Evolutionary conservation across 805 yeast species (phyloP), one percentile per base, ranked within the genome.

Genomic region (Huiozyma sinensis): DNA sequence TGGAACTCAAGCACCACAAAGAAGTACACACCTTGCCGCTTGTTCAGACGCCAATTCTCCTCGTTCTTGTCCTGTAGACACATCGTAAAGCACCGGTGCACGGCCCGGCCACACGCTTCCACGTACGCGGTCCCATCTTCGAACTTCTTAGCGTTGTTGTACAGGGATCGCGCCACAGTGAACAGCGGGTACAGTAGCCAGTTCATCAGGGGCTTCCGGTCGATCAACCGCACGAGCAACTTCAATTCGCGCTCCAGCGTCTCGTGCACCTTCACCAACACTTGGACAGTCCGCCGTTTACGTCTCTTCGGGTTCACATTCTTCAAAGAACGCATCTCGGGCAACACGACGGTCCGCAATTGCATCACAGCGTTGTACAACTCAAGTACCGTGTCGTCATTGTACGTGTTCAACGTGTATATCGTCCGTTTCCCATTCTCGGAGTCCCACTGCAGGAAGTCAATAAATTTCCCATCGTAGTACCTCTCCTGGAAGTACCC

Each of bases 1-100:
- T 76, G 76, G 60, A 86, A 77, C 46, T 87, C 72, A 43, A 79
- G 72, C 35, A 81, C 79, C 13, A 83, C 74, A 58, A 86, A 81
- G 61, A 75, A 79, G 61, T 81, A 84, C 13, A 83, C 79, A 41
- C 81, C 83, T 49, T 64, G 61, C 53, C 80, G 71, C 56, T 83
- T 82, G 47, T 81, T 75, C 11, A 8, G 33, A 10, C 54, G 53
- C 0, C 39, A 41, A 17, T 60, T 40, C 28, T 73, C 73, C n/a
- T 76, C 73, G 47, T 77, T 78, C 46, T 89, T 72, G 61, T 88
- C 96, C 49, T 83, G 84, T 38, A 88, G 67, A 49, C 95, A 84
- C 4, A 83, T 57, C 46, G 82, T 84, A 64, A 86, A 83, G 6
- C 89, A 75, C 47, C 77, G 72, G 60, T 86, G 87, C 44, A 87